A percentile compares a stretch with the other conserved stretches of the same genome.
phyloP scores from a whole-genome alignment of 225 moss, liverwort and hornwort species.

The Neckera pumila region DNA sequence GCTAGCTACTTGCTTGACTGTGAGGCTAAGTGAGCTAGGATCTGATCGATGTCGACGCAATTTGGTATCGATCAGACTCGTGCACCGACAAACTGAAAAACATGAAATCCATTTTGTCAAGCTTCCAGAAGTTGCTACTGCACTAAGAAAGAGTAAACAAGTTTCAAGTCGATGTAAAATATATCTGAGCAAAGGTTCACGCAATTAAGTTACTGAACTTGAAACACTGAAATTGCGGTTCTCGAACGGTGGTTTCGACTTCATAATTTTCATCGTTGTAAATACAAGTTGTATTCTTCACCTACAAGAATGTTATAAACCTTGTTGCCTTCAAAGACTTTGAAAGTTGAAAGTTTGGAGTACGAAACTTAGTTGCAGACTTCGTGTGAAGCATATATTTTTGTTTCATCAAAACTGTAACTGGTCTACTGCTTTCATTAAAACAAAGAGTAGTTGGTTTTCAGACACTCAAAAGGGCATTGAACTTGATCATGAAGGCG shows the following conservation, averaged over 20 bases:
- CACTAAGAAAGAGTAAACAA: not conserved
- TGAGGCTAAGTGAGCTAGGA: not conserved
- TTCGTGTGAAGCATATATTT: too few relatives aligned
- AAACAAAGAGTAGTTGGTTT: not conserved
- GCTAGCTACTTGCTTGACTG: not conserved
- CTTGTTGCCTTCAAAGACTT: too few relatives aligned
- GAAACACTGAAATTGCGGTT: too few relatives aligned
- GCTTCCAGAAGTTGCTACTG: not conserved
- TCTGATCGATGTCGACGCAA: not conserved
- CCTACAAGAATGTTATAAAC: not conserved
- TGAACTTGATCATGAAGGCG: too few relatives aligned
- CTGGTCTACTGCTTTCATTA: too few relatives aligned
- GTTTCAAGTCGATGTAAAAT: not conserved
- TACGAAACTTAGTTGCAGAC: not conserved
- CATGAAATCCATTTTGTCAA: too few relatives aligned
- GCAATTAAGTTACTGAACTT: not conserved
- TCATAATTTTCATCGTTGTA: not conserved
- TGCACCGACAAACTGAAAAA: not conserved
- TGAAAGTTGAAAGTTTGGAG: not conserved
- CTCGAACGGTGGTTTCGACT: not conserved
- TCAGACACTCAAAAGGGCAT: not conserved
- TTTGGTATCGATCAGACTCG: not conserved
- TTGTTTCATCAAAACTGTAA: not conserved
- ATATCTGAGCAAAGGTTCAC: not conserved
- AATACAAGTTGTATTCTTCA: not conserved